A percentile compares a stretch with the other conserved stretches of the same genome.
Conservation (phyloP, 768 basidiomycete genomes). For the Auriculariales sp. region DNA sequence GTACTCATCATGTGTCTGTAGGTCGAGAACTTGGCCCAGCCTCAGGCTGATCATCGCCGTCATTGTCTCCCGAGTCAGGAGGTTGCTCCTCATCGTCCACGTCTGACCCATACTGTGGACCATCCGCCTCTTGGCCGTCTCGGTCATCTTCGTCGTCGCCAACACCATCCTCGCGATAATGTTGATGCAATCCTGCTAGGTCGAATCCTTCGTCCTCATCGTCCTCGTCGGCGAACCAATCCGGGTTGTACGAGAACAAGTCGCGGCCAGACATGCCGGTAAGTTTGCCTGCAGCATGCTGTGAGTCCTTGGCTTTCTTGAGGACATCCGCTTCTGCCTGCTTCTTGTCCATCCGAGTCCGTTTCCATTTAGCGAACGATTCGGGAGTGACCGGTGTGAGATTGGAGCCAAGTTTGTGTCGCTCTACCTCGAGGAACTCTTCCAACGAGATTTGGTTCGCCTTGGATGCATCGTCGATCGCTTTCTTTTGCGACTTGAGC, state of each 20-base stretch:
- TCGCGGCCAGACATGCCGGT: slow-evolving; percentile 92
- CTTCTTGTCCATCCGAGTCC: slow-evolving; percentile 91
- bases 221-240: slow-evolving; percentile 78
- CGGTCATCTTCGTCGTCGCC: background rate
- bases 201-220: slow-evolving; percentile 21
- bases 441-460: slow-evolving; percentile 82
- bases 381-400: slow-evolving; percentile 91
- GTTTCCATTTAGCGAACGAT: slow-evolving; percentile 88
- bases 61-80: too few species aligned
- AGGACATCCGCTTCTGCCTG: slow-evolving; percentile 71
- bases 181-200: background rate
- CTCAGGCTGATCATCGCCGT: too few species aligned
- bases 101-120: too few species aligned
- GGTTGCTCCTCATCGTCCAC: background rate
- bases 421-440: slow-evolving; percentile 95
- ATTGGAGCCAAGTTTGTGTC: slow-evolving; percentile 84
- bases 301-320: slow-evolving; percentile 68
- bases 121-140: background rate
- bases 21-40: too few species aligned
- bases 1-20: too few species aligned
- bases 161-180: background rate
- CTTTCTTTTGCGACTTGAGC: slow-evolving; percentile 87
- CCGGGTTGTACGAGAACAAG: slow-evolving; percentile 93
- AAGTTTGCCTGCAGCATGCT: slow-evolving; percentile 77
- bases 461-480: slow-evolving; percentile 79